Evolutionary conservation across 768 basidiomycete species (phyloP), one percentile per base, ranked within the genome.

Genomic region (Obba rivulosa): DNA sequence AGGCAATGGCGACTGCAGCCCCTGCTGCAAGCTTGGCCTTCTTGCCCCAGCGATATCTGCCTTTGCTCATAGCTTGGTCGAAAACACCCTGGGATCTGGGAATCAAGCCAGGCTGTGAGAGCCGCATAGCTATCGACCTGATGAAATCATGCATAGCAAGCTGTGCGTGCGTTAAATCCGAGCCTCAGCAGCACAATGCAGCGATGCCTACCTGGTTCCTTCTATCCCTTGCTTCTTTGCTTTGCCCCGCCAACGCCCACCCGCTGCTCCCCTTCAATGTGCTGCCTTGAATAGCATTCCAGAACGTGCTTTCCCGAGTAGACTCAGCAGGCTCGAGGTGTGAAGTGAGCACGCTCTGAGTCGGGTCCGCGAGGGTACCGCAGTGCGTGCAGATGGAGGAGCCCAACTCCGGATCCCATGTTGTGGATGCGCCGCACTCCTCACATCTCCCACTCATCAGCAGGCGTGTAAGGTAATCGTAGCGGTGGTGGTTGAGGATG

Each of bases 21-120:
- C 80, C 90, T 0, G 85, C 83, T 11, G 79, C 72, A 38, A 79
- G 68, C 63, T 78, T 87, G 18, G 88, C 82, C 53, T 75, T 81
- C 44, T 79, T 74, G 34, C 90, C 89, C 88, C 88, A 92, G 34
- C 77, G 78, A 60, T 79, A 83, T 9, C 69, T 45, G 13, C 76
- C 78, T 25, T 70, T 70, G 20, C 66, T 51, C 78, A 82, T 87
- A 21, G 79, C 78, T 55, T 83, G 80, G 66, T 77, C 76, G 66
- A 91, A 91, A 22, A 92, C 65, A 47, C 72, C 72, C 50, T 75
- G 76, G 11, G 84, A 83, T 54, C 88, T 85, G 55, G 78, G 72
- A 52, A 81, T 72, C 57, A 81, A 68, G 61, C 81, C 82, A 56
- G 81, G 65, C 50, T 72, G 74, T 57, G 76, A 75, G 23, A 89